Percentiles rank a stretch among this genome's conserved stretches.
These are phyloP conservation scores for Coriaria nepalensis DNA, from an alignment of 306 rosid genomes.

Conservation along the genomic window DNA sequence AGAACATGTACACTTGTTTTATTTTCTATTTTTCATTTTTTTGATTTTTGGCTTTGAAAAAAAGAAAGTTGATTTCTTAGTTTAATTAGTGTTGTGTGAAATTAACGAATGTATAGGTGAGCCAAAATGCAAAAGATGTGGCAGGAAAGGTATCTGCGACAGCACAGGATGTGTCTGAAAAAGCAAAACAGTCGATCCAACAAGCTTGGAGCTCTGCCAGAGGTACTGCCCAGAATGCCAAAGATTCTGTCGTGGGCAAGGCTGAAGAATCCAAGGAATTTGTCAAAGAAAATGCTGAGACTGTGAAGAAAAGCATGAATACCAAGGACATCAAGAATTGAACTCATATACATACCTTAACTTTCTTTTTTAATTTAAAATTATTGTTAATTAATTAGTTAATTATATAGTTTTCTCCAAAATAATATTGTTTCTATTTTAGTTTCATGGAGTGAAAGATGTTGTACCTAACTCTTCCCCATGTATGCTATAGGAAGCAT, in stretches of 20 bases:
- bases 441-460: too few species aligned
- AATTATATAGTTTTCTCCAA: too few species aligned
- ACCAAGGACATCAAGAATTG: constrained; percentile 15
- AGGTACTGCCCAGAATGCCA: constrained; percentile 42
- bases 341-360: too few species aligned
- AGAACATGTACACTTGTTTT: constrained; percentile 19
- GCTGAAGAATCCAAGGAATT: constrained; percentile 32
- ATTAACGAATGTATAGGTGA: constrained; percentile 21
- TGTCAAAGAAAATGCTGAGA: constrained; percentile 37
- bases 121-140: constrained; percentile 21
- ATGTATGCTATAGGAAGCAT: too few species aligned
- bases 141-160: constrained; percentile 22
- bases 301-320: constrained; percentile 43
- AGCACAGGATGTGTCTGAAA: constrained; percentile 37
- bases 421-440: too few species aligned
- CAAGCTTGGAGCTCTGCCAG: constrained; percentile 52
- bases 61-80: not conserved
- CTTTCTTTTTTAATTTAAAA: too few species aligned
- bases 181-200: constrained; percentile 53
- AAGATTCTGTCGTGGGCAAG: constrained; percentile 30
- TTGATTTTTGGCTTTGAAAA: not conserved
- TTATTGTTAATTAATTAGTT: too few species aligned
- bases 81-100: not conserved
- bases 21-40: too few species aligned
- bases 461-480: too few species aligned